Evolutionary conservation across 805 yeast species (phyloP).

Genomic region (Wickerhamiella brachini): DNA sequence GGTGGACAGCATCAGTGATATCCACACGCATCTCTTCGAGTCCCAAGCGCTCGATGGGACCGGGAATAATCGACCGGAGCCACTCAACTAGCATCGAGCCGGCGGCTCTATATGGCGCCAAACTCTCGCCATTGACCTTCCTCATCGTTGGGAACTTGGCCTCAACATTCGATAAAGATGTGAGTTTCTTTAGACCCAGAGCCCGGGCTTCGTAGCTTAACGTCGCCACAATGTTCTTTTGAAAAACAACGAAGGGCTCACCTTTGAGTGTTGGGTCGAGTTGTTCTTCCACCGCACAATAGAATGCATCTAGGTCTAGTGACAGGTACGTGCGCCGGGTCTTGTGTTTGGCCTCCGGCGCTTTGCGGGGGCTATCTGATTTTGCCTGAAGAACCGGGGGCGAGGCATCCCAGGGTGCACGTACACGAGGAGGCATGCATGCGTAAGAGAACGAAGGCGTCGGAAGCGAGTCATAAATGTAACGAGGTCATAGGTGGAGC

Average conservation of each 20-base stretch:
- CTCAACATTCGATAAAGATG: slow-evolving; percentile 9
- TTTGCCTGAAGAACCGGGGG: neutral
- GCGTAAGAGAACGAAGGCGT: neutral
- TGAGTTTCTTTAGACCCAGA: slow-evolving; percentile 20
- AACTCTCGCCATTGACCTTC: slow-evolving; percentile 22
- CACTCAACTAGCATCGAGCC: slow-evolving; percentile 19
- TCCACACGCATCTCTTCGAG: slow-evolving; percentile 24
- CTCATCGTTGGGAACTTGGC: slow-evolving; percentile 16
- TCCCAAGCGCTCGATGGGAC: slow-evolving; percentile 22
- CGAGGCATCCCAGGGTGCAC: neutral
- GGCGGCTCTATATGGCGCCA: slow-evolving; percentile 20
- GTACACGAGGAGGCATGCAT: neutral
- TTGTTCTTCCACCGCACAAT: slow-evolving; percentile 24
- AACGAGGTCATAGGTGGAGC: too few species aligned
- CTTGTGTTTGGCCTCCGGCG: neutral
- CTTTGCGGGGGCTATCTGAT: neutral
- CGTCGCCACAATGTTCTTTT: slow-evolving; percentile 22
- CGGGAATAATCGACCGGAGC: slow-evolving; percentile 12
- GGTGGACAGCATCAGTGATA: slow-evolving; percentile 12
- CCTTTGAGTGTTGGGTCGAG: slow-evolving; percentile 17
- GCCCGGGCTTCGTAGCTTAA: slow-evolving; percentile 22
- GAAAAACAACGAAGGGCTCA: slow-evolving; percentile 22
- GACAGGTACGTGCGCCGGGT: slow-evolving; percentile 13
- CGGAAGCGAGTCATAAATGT: too few species aligned
- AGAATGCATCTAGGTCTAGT: slow-evolving; percentile 24